Conservation (phyloP, 208 protist genomes). For the Leishmania turanica region DNA sequence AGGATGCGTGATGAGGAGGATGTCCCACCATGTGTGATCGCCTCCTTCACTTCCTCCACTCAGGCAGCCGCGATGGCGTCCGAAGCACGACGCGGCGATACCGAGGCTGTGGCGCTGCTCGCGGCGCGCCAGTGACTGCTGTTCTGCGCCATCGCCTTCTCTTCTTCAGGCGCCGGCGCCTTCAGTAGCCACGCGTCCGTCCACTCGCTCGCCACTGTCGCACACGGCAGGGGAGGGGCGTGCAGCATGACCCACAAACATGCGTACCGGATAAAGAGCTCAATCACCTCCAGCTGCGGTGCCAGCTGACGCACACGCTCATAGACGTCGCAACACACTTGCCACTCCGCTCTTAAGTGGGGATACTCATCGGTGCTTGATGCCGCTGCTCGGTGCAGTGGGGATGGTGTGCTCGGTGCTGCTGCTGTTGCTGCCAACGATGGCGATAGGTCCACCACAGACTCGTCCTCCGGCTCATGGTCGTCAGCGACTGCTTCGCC, state of each 20-base stretch:
- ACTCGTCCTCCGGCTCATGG: neutral
- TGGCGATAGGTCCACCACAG: neutral
- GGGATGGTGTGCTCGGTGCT: neutral
- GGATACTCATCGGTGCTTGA: neutral
- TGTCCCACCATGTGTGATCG: neutral
- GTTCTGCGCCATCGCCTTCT: neutral
- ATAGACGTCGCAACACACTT: constrained; percentile 8
- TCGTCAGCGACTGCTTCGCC: neutral
- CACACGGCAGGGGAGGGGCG: constrained; percentile 7
- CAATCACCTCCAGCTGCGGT: constrained; percentile 21
- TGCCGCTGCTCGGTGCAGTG: neutral
- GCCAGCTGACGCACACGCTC: constrained; percentile 8
- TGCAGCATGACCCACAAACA: constrained; percentile 26
- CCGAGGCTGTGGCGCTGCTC: neutral
- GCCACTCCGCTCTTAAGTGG: neutral
- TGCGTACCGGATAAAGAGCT: constrained; percentile 20
- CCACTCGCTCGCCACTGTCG: neutral
- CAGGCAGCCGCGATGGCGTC: neutral
- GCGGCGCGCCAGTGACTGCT: neutral
- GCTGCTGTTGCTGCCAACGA: neutral
- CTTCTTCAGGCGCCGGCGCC: neutral
- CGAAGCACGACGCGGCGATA: neutral
- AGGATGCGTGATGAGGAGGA: neutral
- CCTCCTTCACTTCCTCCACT: neutral
- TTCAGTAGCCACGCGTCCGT: constrained; percentile 9